phyloP scores from a whole-genome alignment of 2,329 filamentous ascomycete species.

The Curvularia verruculosa region DNA sequence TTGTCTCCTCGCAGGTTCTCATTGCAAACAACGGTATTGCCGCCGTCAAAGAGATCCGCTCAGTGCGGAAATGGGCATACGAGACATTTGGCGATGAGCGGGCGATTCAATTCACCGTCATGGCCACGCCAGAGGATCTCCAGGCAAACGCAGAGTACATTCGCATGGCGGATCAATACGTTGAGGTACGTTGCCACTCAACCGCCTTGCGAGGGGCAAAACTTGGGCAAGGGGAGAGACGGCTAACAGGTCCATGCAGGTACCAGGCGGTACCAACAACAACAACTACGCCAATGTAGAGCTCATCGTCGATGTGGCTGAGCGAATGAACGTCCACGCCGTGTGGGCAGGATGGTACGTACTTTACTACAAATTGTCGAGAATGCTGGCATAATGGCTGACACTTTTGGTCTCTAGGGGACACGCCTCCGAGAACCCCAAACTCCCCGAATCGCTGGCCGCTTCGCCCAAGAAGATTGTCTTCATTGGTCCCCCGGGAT shows the following conservation, averaged over 20 bases:
- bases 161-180: slow-evolving; percentile 98
- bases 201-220: not conserved
- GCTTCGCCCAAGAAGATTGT: slow-evolving; percentile 98
- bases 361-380: not conserved
- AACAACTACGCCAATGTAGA: slow-evolving; percentile 99
- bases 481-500: slow-evolving; percentile 97
- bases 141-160: slow-evolving; percentile 99
- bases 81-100: slow-evolving; percentile 98
- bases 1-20: slow-evolving; percentile 75
- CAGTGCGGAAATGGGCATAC: slow-evolving; percentile 99
- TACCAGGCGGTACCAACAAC: slow-evolving; percentile 98
- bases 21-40: slow-evolving; percentile 99
- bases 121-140: slow-evolving; percentile 98
- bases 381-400: slow-evolving; percentile 17
- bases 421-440: slow-evolving; percentile 98
- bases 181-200: slow-evolving; percentile 66
- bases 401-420: slow-evolving; percentile 56
- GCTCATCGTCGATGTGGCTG: slow-evolving; percentile 96
- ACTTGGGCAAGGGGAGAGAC: not conserved
- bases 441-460: slow-evolving; percentile 92
- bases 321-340: slow-evolving; percentile 97
- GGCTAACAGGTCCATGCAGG: slow-evolving; percentile 54
- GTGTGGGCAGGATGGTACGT: slow-evolving; percentile 98
- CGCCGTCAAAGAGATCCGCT: slow-evolving; percentile 98
- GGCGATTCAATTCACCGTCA: slow-evolving; percentile 98